Evolutionary conservation across 2,329 filamentous ascomycete species (phyloP).

Genomic region (Curvularia eragrostidis): DNA sequence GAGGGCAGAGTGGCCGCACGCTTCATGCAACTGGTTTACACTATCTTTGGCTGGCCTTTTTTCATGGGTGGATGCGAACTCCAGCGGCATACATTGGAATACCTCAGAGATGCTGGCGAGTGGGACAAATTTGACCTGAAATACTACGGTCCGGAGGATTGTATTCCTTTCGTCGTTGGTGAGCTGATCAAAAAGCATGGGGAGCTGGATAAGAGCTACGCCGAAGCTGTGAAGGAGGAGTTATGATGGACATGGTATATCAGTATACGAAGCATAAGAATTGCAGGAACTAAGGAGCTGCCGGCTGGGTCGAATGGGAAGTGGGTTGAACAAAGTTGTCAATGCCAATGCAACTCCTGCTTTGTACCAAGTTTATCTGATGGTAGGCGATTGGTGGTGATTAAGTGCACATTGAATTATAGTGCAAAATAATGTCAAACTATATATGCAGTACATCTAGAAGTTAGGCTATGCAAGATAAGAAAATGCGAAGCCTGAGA

Average conservation of each 20-base stretch:
- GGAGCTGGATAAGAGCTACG: conserved; percentile 28
- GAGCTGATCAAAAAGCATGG: conserved; percentile 44
- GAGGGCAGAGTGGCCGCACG: conserved; percentile 55
- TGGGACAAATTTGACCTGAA: conserved; percentile 60
- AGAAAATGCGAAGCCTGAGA: neutral
- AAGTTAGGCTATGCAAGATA: neutral
- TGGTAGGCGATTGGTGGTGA: neutral
- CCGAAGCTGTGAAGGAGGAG: conserved; percentile 28
- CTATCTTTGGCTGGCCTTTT: conserved; percentile 58
- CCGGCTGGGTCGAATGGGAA: neutral
- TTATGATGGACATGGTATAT: neutral
- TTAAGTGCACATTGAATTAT: neutral
- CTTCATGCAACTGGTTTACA: conserved; percentile 56
- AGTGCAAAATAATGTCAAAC: neutral
- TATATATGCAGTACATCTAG: neutral
- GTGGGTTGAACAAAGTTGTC: neutral
- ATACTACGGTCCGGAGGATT: conserved; percentile 37
- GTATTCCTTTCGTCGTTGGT: conserved; percentile 48
- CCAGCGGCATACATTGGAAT: conserved; percentile 56
- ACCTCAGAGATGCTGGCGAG: conserved; percentile 53
- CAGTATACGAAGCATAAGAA: neutral
- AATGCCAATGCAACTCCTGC: neutral
- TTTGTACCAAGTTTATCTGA: neutral
- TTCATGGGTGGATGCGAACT: conserved; percentile 61
- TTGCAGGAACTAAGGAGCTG: neutral